Percentiles rank a stretch among this genome's conserved stretches.
phyloP scores from a whole-genome alignment of 2,329 filamentous ascomycete species.

The Chrysoporthe puriensis region DNA sequence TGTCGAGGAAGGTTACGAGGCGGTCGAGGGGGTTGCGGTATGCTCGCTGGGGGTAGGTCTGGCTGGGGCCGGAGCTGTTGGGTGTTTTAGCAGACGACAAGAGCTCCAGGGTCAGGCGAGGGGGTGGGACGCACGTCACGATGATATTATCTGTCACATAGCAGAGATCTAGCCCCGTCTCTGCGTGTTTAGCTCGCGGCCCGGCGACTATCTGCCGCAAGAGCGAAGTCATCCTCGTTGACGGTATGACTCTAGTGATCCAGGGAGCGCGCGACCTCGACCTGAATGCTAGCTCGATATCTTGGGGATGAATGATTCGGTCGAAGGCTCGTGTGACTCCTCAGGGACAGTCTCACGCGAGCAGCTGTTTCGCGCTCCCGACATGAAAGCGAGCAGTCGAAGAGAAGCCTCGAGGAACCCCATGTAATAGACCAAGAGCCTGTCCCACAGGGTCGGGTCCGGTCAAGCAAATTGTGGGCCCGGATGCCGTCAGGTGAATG shows the following conservation, averaged over 20 bases:
- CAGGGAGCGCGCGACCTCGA: neutral
- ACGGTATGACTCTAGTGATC: neutral
- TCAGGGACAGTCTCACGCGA: neutral
- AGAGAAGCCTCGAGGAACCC: neutral
- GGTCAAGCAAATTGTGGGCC: neutral
- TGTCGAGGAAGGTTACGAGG: slow-evolving; percentile 85
- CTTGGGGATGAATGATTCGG: neutral
- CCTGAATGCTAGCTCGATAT: neutral
- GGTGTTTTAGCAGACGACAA: slow-evolving; percentile 33
- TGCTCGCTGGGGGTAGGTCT: slow-evolving; percentile 85
- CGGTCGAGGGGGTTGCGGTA: slow-evolving; percentile 92
- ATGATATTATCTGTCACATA: slow-evolving; percentile 87
- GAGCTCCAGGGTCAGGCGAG: neutral
- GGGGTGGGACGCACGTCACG: slow-evolving; percentile 52
- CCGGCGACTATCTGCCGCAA: slow-evolving; percentile 91
- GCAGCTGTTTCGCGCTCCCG: neutral
- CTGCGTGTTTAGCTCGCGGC: slow-evolving; percentile 79
- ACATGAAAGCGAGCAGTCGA: neutral
- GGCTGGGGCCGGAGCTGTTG: slow-evolving; percentile 83
- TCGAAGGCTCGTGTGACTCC: neutral
- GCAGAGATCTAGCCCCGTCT: slow-evolving; percentile 90
- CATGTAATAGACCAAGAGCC: neutral
- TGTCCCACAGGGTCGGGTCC: neutral
- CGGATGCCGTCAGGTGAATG: neutral
- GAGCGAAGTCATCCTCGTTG: slow-evolving; percentile 66